Evolutionary conservation across 1,284 basidiomycete genomes (phyloP), one percentile per base, ranked within the genome.

Genomic region (Schizophyllum commune): DNA sequence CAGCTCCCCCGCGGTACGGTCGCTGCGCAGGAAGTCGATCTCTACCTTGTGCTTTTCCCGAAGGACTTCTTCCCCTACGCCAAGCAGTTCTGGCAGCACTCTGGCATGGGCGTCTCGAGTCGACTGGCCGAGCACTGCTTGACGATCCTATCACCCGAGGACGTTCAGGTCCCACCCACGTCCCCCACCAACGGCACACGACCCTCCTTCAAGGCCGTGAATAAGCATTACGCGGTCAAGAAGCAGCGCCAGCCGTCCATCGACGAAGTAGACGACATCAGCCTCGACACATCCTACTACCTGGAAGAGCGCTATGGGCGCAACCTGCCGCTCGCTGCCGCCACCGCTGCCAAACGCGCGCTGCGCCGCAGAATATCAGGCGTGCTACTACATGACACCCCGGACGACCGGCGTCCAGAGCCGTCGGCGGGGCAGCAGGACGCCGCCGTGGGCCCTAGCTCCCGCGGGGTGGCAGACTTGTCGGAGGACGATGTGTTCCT

Each of bases 241-340:
- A 55, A 65, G 47, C 47, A 68, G 63, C 5, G 56, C 6, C 32
- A 65, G 55, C 53, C 20, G 19, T 65, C 67, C 27, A 56, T 61
- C 58, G 57, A 66, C 59, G 57, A 60, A 0, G 66, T 64, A 1
- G 79, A 82, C 52, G 69, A 69, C 2, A 68, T 86, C 52, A 77
- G 73, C 61, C 67, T 70, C 33, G 86, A 89, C 65, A 82, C 84
- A 59, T 71, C 70, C 4, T 74, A 76, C 20, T 91, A 91, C 68
- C 79, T 99, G 51, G 97, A 99, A 73, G 96, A 99, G 74, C 87
- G 96, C 20, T 99, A 98, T 67, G 96, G 95, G 0, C 86, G 97
- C 4, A 98, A 98, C 70, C 77, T 98, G 27, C 92, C 95, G 1
- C 72, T 91, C 13, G 52, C 62, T 5, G 53, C 54, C n/a, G 65